Percentiles rank a stretch among this genome's conserved stretches.
phyloP scores from a whole-genome alignment of 257 asterid species.

The Petunia secreta region DNA sequence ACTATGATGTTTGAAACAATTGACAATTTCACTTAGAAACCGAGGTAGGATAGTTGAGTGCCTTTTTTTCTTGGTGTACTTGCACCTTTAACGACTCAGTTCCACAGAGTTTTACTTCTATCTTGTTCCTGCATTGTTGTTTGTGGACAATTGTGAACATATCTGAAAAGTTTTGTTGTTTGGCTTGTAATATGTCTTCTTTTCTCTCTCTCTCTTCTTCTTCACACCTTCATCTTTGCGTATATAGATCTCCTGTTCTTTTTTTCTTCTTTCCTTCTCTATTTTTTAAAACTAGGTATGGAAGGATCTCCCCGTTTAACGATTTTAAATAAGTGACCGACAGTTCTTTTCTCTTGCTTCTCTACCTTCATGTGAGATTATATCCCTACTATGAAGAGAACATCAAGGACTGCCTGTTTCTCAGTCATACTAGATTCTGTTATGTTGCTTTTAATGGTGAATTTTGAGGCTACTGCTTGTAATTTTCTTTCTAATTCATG shows the following conservation, averaged over 20 bases:
- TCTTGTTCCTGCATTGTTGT: background rate
- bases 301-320: background rate
- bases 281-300: too few species aligned
- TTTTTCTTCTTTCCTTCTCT: too few species aligned
- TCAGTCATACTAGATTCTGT: conserved; percentile 13
- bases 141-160: background rate
- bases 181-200: background rate
- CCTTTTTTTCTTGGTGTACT: too few species aligned
- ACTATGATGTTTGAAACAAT: background rate
- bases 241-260: too few species aligned
- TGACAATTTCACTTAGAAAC: background rate
- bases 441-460: conserved; percentile 14
- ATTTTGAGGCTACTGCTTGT: background rate
- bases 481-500: background rate
- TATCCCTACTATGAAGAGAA: background rate
- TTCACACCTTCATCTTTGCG: too few species aligned
- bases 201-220: background rate
- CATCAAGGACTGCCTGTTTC: background rate
- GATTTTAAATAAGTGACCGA: background rate
- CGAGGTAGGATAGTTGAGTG: background rate
- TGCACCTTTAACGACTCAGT: background rate
- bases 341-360: background rate
- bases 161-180: background rate
- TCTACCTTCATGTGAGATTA: background rate
- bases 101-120: background rate